Percentiles rank a stretch among this genome's conserved stretches.
These are phyloP conservation scores for Aspergillus cejpii DNA, from an alignment of 2,329 filamentous ascomycete genomes.

Conservation along the genomic window DNA sequence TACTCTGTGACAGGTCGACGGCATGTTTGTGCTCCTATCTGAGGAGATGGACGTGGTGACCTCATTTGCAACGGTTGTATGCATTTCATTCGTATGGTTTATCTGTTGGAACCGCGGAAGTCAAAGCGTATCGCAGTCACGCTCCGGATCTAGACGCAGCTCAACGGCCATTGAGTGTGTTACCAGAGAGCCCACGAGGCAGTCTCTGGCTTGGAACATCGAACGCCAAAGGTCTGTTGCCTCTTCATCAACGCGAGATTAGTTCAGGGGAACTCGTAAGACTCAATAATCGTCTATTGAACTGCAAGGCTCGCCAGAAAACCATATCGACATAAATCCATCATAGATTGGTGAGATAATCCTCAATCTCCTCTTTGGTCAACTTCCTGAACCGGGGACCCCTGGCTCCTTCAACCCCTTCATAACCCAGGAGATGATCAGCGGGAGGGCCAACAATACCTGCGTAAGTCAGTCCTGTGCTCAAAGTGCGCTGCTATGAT, in stretches of 20 bases:
- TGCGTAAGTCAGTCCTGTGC: constrained; percentile 32
- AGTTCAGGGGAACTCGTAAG: constrained; percentile 15
- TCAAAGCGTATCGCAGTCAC: neutral
- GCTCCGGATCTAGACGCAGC: neutral
- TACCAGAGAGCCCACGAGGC: neutral
- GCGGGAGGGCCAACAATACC: constrained; percentile 94
- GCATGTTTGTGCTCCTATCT: neutral
- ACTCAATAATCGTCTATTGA: constrained; percentile 23
- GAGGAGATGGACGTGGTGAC: neutral
- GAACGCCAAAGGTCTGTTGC: no score
- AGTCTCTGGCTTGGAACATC: no score
- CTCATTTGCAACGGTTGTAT: neutral
- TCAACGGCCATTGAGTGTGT: neutral
- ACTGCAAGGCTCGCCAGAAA: constrained; percentile 20
- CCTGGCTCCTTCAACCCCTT: constrained; percentile 38
- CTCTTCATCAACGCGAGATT: no score
- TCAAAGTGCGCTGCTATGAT: neutral
- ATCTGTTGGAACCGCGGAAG: neutral
- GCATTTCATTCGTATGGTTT: neutral
- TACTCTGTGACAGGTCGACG: neutral
- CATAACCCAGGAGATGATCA: constrained; percentile 83
- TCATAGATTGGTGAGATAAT: constrained; percentile 98
- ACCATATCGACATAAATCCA: constrained; percentile 16
- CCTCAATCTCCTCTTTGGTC: constrained; percentile 96
- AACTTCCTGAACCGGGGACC: constrained; percentile 56